Conservation (phyloP, 2,329 filamentous ascomycete genomes). For the Exophiala lecanii-corni region DNA sequence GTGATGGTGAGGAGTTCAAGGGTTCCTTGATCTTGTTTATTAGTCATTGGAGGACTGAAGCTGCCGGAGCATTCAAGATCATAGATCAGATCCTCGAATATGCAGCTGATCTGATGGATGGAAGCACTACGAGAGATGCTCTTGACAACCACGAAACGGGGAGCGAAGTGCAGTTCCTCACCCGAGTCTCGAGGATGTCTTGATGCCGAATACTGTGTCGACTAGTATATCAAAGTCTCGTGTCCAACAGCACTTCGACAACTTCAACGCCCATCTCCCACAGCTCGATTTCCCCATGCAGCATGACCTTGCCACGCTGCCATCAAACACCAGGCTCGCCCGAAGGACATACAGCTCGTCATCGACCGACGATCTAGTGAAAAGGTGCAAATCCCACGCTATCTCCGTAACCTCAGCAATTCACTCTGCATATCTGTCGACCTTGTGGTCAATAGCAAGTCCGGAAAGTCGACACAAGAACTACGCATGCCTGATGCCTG, state of each 20-base stretch:
- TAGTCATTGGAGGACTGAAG: slow-evolving; percentile 18
- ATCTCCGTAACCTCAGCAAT: slow-evolving; percentile 10
- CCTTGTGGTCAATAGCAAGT: slow-evolving; percentile 3
- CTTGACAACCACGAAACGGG: slow-evolving; percentile 2
- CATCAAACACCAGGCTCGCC: slow-evolving; percentile 1
- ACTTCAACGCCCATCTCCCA: slow-evolving; percentile 8
- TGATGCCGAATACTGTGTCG: slow-evolving; percentile 6
- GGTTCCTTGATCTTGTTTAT: slow-evolving; percentile 10
- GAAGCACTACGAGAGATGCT: slow-evolving; percentile 1
- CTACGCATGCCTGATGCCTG: slow-evolving; percentile 13
- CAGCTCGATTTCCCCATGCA: slow-evolving; percentile 9
- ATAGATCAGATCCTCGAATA: slow-evolving; percentile 12
- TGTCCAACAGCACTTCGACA: slow-evolving; percentile 6
- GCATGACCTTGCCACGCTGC: not conserved
- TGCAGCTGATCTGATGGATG: slow-evolving; percentile 7
- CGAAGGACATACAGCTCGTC: slow-evolving; percentile 3
- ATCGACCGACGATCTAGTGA: not conserved
- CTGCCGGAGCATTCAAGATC: slow-evolving; percentile 13
- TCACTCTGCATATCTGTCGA: slow-evolving; percentile 10
- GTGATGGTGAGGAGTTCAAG: slow-evolving; percentile 2
- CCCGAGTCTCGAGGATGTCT: slow-evolving; percentile 12
- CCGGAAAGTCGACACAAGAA: not conserved
- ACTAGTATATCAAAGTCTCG: slow-evolving; percentile 2
- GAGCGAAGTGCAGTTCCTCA: slow-evolving; percentile 9
- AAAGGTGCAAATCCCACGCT: slow-evolving; percentile 7